phyloP scores from a whole-genome alignment of 805 yeast genomes.

The Myxozyma udenii region DNA sequence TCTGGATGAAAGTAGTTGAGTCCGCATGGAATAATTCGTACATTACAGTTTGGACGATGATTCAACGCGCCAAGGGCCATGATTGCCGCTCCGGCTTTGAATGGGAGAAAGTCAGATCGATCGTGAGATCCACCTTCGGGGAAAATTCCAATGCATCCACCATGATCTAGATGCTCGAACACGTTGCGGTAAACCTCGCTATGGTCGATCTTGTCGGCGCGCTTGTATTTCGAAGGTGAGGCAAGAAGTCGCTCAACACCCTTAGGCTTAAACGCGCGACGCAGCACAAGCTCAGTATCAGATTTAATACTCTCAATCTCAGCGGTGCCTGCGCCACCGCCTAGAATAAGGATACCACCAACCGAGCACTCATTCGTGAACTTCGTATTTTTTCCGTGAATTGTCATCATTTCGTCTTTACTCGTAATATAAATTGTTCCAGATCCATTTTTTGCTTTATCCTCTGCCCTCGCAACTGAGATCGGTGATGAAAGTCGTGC shows the following conservation, averaged over 20 bases:
- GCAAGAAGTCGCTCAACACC: constrained; percentile 44
- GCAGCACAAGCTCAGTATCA: constrained; percentile 66
- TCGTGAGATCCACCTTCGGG: constrained; percentile 99
- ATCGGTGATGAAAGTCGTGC: constrained; percentile 76
- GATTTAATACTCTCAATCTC: constrained; percentile 65
- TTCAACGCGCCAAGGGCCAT: constrained; percentile 97
- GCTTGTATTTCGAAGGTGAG: constrained; percentile 58
- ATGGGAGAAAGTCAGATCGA: constrained; percentile 82
- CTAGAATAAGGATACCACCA: constrained; percentile 71
- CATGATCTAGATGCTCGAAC: constrained; percentile 74
- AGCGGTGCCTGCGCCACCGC: constrained; percentile 71
- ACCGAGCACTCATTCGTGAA: constrained; percentile 62
- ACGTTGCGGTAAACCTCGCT: constrained; percentile 77
- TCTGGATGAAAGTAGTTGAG: constrained; percentile 96
- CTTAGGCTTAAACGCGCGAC: constrained; percentile 64
- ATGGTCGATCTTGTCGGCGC: constrained; percentile 84
- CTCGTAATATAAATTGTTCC: constrained; percentile 64
- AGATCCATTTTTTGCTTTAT: constrained; percentile 61
- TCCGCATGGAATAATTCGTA: constrained; percentile 92
- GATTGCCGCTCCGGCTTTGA: constrained; percentile 95
- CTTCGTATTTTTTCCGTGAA: constrained; percentile 64
- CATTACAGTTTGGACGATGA: constrained; percentile 67
- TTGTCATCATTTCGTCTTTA: constrained; percentile 49
- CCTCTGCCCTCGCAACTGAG: constrained; percentile 92
- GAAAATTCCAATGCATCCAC: constrained; percentile 85